Percentiles rank a stretch among this genome's conserved stretches.
These are phyloP conservation scores for Saccharomycopsis microspora DNA, from an alignment of 805 yeast species.

Conservation along the genomic window DNA sequence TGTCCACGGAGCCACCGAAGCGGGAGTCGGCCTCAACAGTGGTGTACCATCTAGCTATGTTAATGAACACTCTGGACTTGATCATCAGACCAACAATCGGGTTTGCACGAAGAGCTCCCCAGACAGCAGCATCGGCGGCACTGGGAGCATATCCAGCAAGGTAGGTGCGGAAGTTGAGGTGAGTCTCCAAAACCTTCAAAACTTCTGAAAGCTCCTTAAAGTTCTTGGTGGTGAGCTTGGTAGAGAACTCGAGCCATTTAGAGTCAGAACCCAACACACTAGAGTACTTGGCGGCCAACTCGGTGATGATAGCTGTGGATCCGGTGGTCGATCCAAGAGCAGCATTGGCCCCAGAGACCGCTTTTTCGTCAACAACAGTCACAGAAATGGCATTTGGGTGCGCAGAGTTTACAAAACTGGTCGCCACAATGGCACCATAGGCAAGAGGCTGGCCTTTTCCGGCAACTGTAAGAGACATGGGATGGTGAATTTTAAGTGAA, in stretches of 20 bases:
- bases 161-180: conserved; percentile 77
- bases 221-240: conserved; percentile 64
- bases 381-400: conserved; percentile 42
- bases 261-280: conserved; percentile 25
- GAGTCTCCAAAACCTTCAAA: conserved; percentile 72
- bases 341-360: conserved; percentile 37
- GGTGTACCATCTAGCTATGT: conserved; percentile 89
- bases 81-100: conserved; percentile 86
- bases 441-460: conserved; percentile 81
- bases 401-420: conserved; percentile 53
- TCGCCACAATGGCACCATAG: conserved; percentile 69
- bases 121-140: conserved; percentile 73
- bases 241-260: conserved; percentile 62
- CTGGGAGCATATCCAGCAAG: conserved; percentile 56
- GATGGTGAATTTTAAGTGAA: neutral
- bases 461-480: conserved; percentile 45
- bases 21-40: conserved; percentile 54
- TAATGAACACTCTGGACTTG: conserved; percentile 73
- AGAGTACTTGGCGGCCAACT: conserved; percentile 44
- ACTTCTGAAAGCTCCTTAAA: conserved; percentile 74
- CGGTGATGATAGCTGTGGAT: conserved; percentile 34
- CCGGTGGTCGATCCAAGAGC: conserved; percentile 28
- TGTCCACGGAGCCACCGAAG: conserved; percentile 62
- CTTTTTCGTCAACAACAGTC: conserved; percentile 64
- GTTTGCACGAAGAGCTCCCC: conserved; percentile 93